Conservation (phyloP, 257 asterid species). For the Nicotiana tabacum region DNA sequence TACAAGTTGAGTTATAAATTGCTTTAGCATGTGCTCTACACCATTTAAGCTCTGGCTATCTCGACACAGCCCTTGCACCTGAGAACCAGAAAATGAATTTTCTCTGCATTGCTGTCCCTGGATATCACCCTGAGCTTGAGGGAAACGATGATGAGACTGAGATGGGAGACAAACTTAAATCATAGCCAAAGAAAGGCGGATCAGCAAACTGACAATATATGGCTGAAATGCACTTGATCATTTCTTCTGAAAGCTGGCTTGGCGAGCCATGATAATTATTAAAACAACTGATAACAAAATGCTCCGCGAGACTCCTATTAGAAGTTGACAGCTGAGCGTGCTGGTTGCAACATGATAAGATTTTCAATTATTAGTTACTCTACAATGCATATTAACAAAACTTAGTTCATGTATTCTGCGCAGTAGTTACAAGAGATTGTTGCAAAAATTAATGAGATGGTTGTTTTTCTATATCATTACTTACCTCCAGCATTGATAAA, state of each 20-base stretch:
- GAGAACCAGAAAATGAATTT: constrained; percentile 24
- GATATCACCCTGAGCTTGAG: constrained; percentile 21
- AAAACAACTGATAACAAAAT: constrained; percentile 25
- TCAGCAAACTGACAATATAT: constrained; percentile 63
- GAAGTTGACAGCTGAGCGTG: constrained; percentile 34
- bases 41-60: constrained; percentile 43
- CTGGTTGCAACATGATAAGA: constrained; percentile 31
- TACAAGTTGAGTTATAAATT: constrained; percentile 16
- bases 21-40: constrained; percentile 51
- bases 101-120: constrained; percentile 22
- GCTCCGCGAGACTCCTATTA: constrained; percentile 27
- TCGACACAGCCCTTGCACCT: constrained; percentile 47
- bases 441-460: background rate
- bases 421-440: background rate
- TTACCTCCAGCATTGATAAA: constrained; percentile 81
- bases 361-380: background rate
- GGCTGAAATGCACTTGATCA: constrained; percentile 78
- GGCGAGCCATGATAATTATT: constrained; percentile 40
- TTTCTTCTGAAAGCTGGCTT: constrained; percentile 74
- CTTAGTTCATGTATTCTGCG: background rate
- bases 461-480: background rate
- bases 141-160: constrained; percentile 42
- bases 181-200: constrained; percentile 39
- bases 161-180: constrained; percentile 28
- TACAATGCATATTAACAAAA: background rate